Evolutionary conservation across 2,329 filamentous ascomycete genomes (phyloP), one percentile per base, ranked within the genome.

Genomic region (Lachnellula cervina): DNA sequence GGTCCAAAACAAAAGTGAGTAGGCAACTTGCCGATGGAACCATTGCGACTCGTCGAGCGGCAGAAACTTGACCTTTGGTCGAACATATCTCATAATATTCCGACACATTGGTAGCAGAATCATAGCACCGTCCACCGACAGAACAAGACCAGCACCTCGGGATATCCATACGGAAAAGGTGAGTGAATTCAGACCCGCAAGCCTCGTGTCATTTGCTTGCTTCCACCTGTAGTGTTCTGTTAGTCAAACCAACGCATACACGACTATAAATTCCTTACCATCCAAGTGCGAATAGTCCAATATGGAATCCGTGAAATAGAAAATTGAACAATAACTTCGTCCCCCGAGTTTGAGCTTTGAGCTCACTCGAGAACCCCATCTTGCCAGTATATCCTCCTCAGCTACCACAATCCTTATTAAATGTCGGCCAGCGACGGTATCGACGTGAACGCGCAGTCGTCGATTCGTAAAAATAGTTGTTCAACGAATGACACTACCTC

Each of bases 11-110:
- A 97, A 78, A 75, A 97, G 77, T 1, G 90, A 79, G 70, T 99
- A 99, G 17, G 94, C 93, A 44, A 96, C 82, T 72, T 99, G 94
- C 62, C 93, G 82, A 76, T 99, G 94, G 73, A 99, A 95, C 91
- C 91, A 99, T 63, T 92, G 81, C 57, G 91, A 95, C 75, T 99
- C 94, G 68, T 99, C 94, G n/a, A 99, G 80, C 5, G 94, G 94
- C 13, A 97, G 71, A 77, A 88, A 96, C 72, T 84, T 83, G 62
- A 96, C 74, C 77, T 95, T 96, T 25, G 94, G 94, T 61, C 94
- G 83, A 55, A 97, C 72, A 69, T 84, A 88, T 70, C 90, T 84
- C 69, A 99, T 81, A 34, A 97, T 76, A 57, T 93, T 97, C 64
- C 94, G 82, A 77, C 93, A 99, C 78, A 99, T 96, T 6, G 94